Evolutionary conservation across 1,284 basidiomycete genomes (phyloP).

Genomic region (Clitocybe nebularis): DNA sequence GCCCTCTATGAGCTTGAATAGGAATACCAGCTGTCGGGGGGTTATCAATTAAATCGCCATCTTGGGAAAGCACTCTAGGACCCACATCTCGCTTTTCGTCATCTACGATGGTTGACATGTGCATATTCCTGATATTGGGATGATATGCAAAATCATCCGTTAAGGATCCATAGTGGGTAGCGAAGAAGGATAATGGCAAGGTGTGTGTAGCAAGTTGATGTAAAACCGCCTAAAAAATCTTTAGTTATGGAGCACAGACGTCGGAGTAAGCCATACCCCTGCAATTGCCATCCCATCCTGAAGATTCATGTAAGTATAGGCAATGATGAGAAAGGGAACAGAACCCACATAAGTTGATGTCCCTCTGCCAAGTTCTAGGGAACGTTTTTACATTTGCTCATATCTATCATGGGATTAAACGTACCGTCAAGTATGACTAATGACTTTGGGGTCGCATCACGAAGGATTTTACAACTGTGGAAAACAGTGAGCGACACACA

Average conservation of each 20-base stretch:
- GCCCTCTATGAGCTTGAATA: conserved; percentile 90
- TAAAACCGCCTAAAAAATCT: conserved; percentile 66
- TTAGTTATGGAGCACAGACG: conserved; percentile 6
- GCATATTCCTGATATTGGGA: conserved; percentile 89
- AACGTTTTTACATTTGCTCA: conserved; percentile 6
- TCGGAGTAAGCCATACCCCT: conserved; percentile 41
- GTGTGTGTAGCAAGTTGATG: conserved; percentile 91
- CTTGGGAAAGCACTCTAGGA: conserved; percentile 1
- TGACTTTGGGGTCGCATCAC: conserved; percentile 88
- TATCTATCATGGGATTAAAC: conserved; percentile 19
- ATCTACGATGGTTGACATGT: conserved; percentile 92
- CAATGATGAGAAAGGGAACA: conserved; percentile 5
- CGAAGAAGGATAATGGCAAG: conserved; percentile 80
- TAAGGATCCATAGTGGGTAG: conserved; percentile 84
- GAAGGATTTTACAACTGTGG: conserved; percentile 81
- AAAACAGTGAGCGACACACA: conserved; percentile 1
- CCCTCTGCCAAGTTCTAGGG: conserved; percentile 81
- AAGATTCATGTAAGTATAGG: conserved; percentile 10
- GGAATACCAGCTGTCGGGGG: conserved; percentile 69
- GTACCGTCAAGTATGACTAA: conserved; percentile 92
- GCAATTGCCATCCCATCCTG: conserved; percentile 96
- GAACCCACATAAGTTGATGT: conserved; percentile 76
- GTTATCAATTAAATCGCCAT: conserved; percentile 1
- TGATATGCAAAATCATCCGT: conserved; percentile 89
- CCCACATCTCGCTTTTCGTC: conserved; percentile 81